phyloP scores from a whole-genome alignment of 225 moss, liverwort and hornwort genomes.

The Polytrichum formosum region DNA sequence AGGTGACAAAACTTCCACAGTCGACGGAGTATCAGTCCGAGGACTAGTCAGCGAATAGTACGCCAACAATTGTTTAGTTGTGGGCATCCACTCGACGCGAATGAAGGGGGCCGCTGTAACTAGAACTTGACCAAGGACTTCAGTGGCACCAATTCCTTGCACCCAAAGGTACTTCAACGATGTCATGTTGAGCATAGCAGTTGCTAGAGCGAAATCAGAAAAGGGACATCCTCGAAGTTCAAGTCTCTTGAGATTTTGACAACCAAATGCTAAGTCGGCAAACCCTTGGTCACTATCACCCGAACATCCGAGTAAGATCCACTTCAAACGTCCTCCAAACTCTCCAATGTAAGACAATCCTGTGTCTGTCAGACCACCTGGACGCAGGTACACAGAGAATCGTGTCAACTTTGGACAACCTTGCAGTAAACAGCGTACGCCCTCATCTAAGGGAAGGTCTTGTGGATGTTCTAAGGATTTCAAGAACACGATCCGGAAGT shows the following conservation, averaged over 20 bases:
- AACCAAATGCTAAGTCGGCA: constrained; percentile 44
- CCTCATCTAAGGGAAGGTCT: constrained; percentile 68
- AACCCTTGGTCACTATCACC: constrained; percentile 65
- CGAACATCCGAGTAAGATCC: constrained; percentile 67
- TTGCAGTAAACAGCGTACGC: constrained; percentile 49
- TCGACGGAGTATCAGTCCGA: constrained; percentile 33
- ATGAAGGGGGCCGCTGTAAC: constrained; percentile 25
- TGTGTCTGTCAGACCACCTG: constrained; percentile 58
- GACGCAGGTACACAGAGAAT: constrained; percentile 66
- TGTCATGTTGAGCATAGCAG: constrained; percentile 28
- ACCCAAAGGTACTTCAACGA: constrained; percentile 65
- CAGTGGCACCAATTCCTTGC: constrained; percentile 46
- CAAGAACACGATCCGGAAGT: constrained; percentile 68
- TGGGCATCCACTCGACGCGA: constrained; percentile 36
- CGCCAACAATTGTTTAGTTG: constrained; percentile 28
- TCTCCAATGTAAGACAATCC: constrained; percentile 77
- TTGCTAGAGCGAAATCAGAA: constrained; percentile 49
- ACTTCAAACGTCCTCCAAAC: constrained; percentile 57
- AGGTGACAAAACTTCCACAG: constrained; percentile 29
- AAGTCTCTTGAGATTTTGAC: constrained; percentile 55
- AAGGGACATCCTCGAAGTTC: constrained; percentile 72
- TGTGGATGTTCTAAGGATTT: constrained; percentile 25
- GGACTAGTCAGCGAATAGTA: constrained; percentile 40
- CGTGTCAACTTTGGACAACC: constrained; percentile 56
- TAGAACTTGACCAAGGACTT: constrained; percentile 39